These are phyloP conservation scores for Baorangia bicolor DNA, from an alignment of 768 basidiomycete genomes.

Conservation along the genomic window DNA sequence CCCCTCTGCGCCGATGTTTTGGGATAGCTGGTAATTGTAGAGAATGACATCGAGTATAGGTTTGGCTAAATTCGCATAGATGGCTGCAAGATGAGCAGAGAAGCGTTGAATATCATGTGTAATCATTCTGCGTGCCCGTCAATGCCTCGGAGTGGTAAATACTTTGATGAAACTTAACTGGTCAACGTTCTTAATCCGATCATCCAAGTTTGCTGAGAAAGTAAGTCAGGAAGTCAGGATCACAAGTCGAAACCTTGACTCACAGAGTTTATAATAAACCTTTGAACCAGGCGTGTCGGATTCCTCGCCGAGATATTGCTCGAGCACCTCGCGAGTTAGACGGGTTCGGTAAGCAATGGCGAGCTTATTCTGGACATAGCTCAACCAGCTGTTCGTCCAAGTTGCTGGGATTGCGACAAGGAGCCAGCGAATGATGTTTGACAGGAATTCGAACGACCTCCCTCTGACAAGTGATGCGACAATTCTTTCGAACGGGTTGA, in stretches of 20 bases:
- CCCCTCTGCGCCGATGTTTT: conserved; percentile 93
- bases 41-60: conserved; percentile 89
- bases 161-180: conserved; percentile 51
- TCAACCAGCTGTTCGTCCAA: conserved; percentile 90
- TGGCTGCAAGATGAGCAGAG: conserved; percentile 85
- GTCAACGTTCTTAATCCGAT: conserved; percentile 94
- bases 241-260: conserved; percentile 23
- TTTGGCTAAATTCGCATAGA: conserved; percentile 93
- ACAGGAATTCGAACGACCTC: conserved; percentile 71
- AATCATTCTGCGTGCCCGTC: conserved; percentile 64
- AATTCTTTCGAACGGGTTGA: conserved; percentile 54
- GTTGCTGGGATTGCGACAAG: conserved; percentile 91
- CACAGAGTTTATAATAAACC: conserved; percentile 91
- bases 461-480: conserved; percentile 94
- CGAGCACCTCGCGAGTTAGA: conserved; percentile 79
- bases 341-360: conserved; percentile 86
- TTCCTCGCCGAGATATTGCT: conserved; percentile 78
- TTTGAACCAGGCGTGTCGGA: conserved; percentile 68
- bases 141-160: conserved; percentile 2
- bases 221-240: conserved; percentile 4
- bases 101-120: conserved; percentile 96
- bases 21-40: conserved; percentile 93
- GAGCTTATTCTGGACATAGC: conserved; percentile 91
- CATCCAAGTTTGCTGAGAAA: conserved; percentile 83
- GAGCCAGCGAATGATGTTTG: conserved; percentile 88